Percentiles rank a stretch among this genome's conserved stretches.
Evolutionary conservation across 148 eudicot species (phyloP).

Genomic region (Pouteria glomerata): DNA sequence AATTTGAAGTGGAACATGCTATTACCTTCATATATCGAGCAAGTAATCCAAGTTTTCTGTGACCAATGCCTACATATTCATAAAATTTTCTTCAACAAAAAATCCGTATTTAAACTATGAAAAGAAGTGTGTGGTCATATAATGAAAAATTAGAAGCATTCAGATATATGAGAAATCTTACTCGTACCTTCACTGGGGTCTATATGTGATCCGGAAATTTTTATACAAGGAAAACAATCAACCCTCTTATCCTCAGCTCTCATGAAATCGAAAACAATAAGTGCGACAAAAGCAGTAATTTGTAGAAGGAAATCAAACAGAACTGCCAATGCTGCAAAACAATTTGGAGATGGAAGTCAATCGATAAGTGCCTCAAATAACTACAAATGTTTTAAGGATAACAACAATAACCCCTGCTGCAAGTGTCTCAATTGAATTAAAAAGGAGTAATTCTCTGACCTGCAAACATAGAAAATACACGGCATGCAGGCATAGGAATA

Average conservation of each 20-base stretch:
- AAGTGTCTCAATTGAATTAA: slow-evolving; percentile 1
- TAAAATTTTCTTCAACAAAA: neutral
- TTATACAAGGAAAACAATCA: slow-evolving; percentile 93
- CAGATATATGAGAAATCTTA: neutral
- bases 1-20: neutral
- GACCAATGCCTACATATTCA: slow-evolving; percentile 43
- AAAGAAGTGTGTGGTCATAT: slow-evolving; percentile 8
- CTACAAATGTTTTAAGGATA: too few relatives aligned
- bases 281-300: slow-evolving; percentile 97
- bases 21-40: slow-evolving; percentile 93
- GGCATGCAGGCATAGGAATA: slow-evolving; percentile 98
- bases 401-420: too few relatives aligned
- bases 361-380: slow-evolving; percentile 17
- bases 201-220: slow-evolving; percentile 38
- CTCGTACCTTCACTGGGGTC: slow-evolving; percentile 58
- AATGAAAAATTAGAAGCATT: neutral
- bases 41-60: slow-evolving; percentile 66
- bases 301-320: slow-evolving; percentile 93
- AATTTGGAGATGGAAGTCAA: slow-evolving; percentile 12
- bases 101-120: slow-evolving; percentile 5
- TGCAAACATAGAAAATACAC: slow-evolving; percentile 99
- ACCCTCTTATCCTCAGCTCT: slow-evolving; percentile 87
- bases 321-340: slow-evolving; percentile 83
- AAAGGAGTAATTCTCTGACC: slow-evolving; percentile 38
- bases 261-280: slow-evolving; percentile 81